Evolutionary conservation across 2,329 filamentous ascomycete species (phyloP), one percentile per base, ranked within the genome.

Genomic region (Emydomyces testavorans): DNA sequence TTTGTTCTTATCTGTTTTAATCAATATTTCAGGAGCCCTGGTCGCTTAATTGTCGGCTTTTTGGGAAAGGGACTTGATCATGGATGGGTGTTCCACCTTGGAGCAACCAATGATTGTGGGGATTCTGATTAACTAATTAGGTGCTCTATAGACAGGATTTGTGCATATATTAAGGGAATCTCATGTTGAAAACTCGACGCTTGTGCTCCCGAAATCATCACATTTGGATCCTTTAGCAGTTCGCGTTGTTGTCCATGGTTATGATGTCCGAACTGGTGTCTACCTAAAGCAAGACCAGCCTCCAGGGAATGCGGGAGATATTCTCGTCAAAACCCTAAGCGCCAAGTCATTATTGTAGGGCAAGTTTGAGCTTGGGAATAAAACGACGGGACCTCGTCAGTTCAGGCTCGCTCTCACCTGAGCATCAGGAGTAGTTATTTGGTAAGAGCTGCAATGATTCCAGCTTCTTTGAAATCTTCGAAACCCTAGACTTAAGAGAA

Each of bases 341-440:
- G 6, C 5, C 20, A 20, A 6, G 16, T 6, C 16, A 36, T 36
- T 11, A 36, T 18, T 5, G 7, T 34, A 6, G 4, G 31, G 8
- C 31, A 4, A n/a, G 6, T n/a, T n/a, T n/a, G 31, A 34, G 15
- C 4, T 6, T n/a, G n/a, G 6, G 18, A 38, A 4, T 36, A 18
- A 4, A 18, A 11, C 10, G 35, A 10, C 16, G n/a, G n/a, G n/a
- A n/a, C n/a, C n/a, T n/a, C 11, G 35, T 20, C 39, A 45, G 24
- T 36, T 45, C 2, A n/a, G 29, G 29, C 32, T 8, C 18, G 23
- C 3, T 32, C 16, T 28, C 4, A 32, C 16, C 24, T 38, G 35
- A 28, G 20, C 11, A 5, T 45, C 49, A 10, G 49, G 49, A n/a
- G 49, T 51, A n/a, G n/a, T n/a, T n/a, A 32, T 35, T 20, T 6